Percentiles rank a stretch among this genome's conserved stretches.
Evolutionary conservation across 2,329 filamentous ascomycete species (phyloP).

Genomic region (Pyrenophora tritici-repentis): DNA sequence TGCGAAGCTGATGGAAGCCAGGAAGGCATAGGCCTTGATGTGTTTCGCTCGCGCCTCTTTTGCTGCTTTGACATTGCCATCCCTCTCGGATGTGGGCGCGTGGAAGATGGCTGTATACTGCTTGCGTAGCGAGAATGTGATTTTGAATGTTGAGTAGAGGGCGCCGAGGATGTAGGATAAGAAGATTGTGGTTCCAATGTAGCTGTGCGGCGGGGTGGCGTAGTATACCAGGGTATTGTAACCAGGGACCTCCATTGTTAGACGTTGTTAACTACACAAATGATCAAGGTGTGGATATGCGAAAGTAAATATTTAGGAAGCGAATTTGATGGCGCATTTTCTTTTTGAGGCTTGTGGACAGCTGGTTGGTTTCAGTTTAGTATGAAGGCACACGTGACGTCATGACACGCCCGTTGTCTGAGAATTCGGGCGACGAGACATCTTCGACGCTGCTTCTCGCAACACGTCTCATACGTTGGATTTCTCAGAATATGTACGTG

Average conservation of each 20-base stretch:
- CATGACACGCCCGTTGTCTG: conserved; percentile 35
- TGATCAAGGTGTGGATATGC: not conserved
- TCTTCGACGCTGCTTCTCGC: not conserved
- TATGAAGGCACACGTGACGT: conserved; percentile 33
- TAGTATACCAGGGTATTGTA: conserved; percentile 13
- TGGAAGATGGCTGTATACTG: conserved; percentile 21
- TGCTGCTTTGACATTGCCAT: conserved; percentile 15
- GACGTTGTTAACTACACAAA: not conserved
- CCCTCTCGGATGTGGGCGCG: not conserved
- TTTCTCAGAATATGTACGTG: not conserved
- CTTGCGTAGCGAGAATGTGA: conserved; percentile 22
- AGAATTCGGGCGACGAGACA: conserved; percentile 26
- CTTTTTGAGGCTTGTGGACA: not conserved
- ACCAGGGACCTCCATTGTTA: conserved; percentile 14
- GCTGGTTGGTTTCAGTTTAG: conserved; percentile 3
- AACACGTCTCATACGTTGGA: too few relatives aligned
- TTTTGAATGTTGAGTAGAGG: conserved; percentile 27
- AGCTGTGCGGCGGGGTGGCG: conserved; percentile 36
- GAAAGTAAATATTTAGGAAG: too few relatives aligned
- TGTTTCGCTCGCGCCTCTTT: conserved; percentile 27
- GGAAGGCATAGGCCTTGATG: conserved; percentile 33
- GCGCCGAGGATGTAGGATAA: conserved; percentile 37
- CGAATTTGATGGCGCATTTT: conserved; percentile 11
- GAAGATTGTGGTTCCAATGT: conserved; percentile 38
- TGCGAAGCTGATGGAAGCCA: conserved; percentile 36